Conservation (phyloP, 257 asterid genomes). For the Lycium ferocissimum region DNA sequence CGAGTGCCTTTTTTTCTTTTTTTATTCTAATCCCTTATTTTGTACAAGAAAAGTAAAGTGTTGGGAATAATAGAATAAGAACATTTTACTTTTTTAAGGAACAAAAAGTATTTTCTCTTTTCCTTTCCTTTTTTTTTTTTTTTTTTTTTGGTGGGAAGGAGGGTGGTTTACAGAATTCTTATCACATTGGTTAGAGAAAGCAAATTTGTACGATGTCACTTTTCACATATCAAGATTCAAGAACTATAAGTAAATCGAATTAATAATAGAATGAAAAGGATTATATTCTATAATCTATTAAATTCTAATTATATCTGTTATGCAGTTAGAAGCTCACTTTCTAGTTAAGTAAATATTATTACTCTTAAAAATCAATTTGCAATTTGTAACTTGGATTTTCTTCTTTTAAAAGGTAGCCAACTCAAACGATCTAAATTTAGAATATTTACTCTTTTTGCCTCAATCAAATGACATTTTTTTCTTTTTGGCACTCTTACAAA, state of each 20-base stretch:
- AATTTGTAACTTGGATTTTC: background rate
- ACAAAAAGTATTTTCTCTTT: constrained; percentile 14
- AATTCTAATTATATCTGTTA: too few relatives aligned
- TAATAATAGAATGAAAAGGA: background rate
- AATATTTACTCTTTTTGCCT: background rate
- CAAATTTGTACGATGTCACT: constrained; percentile 8
- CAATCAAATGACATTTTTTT: background rate
- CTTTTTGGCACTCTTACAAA: background rate
- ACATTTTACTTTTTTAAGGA: background rate
- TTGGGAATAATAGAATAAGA: constrained; percentile 23
- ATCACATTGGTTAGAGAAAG: constrained; percentile 13
- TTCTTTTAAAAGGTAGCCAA: background rate
- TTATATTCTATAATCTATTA: background rate
- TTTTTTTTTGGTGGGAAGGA: background rate
- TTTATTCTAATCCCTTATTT: background rate
- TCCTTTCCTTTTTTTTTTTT: background rate
- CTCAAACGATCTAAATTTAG: background rate
- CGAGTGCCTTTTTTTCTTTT: background rate
- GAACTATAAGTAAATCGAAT: background rate
- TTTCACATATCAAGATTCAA: background rate
- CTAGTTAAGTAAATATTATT: background rate
- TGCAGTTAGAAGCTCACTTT: background rate
- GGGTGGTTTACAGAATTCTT: background rate
- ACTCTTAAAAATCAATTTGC: background rate
- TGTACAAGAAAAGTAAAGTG: background rate